Conservation (phyloP, 2,329 filamentous ascomycete species). For the Botrytis tulipae region DNA sequence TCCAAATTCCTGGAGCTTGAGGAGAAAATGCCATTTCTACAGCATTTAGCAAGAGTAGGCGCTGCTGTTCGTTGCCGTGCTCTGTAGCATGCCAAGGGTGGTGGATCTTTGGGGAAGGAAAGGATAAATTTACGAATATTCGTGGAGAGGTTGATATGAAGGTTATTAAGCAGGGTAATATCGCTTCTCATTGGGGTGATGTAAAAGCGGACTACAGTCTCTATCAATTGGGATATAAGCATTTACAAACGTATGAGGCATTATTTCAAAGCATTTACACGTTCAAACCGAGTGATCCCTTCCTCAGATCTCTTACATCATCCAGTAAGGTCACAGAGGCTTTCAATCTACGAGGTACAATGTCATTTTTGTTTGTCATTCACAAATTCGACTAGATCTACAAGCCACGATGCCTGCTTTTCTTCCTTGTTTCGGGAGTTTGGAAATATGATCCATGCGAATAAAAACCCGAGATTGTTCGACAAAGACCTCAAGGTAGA, state of each 20-base stretch:
- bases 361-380: neutral
- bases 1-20: neutral
- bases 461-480: accelerated
- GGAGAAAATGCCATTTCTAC: no score
- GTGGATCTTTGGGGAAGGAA: no score
- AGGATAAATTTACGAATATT: neutral
- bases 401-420: neutral
- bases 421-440: neutral
- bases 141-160: neutral
- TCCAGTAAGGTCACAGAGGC: neutral
- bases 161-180: neutral
- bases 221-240: neutral
- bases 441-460: neutral
- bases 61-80: neutral
- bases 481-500: neutral
- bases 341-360: neutral
- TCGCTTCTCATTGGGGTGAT: neutral
- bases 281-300: accelerated
- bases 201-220: neutral
- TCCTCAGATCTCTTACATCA: neutral
- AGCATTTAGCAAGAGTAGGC: no score
- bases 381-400: neutral
- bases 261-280: neutral
- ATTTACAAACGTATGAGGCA: neutral
- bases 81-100: neutral